These are phyloP conservation scores for Lachancea kluyveri DNA, from an alignment of 805 yeast species.

Conservation along the genomic window DNA sequence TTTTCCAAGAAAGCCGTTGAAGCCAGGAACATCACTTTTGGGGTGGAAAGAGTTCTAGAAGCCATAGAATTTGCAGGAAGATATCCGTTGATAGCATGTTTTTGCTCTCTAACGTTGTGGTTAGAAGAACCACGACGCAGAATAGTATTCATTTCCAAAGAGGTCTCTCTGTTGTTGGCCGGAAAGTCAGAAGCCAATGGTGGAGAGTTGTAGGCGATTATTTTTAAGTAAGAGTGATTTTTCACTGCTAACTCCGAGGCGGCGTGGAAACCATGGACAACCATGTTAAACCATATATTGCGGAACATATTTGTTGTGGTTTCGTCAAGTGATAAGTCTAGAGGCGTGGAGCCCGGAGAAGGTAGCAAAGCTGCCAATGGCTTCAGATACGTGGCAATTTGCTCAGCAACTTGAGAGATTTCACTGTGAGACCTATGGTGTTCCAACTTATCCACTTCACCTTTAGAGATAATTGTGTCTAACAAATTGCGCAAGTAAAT, in stretches of 20 bases:
- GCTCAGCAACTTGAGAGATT: constrained; percentile 62
- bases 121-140: constrained; percentile 85
- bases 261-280: constrained; percentile 79
- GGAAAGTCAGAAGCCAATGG: constrained; percentile 79
- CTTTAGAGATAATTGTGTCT: constrained; percentile 61
- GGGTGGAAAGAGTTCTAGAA: constrained; percentile 51
- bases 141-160: constrained; percentile 86
- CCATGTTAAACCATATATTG: constrained; percentile 91
- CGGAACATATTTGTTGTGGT: constrained; percentile 57
- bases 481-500: constrained; percentile 62
- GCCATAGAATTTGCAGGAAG: constrained; percentile 42
- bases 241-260: constrained; percentile 47
- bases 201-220: constrained; percentile 83
- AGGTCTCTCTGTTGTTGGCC: constrained; percentile 81
- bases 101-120: constrained; percentile 70
- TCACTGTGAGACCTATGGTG: constrained; percentile 76
- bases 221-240: constrained; percentile 44
- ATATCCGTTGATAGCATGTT: constrained; percentile 41
- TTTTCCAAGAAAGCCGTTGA: constrained; percentile 76
- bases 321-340: constrained; percentile 33
- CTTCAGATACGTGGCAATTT: constrained; percentile 53
- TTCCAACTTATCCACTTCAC: constrained; percentile 69
- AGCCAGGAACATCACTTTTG: constrained; percentile 82
- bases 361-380: constrained; percentile 80
- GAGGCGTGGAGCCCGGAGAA: constrained; percentile 39